phyloP scores from a whole-genome alignment of 2,329 filamentous ascomycete species.

The Neoascochyta sp. region DNA sequence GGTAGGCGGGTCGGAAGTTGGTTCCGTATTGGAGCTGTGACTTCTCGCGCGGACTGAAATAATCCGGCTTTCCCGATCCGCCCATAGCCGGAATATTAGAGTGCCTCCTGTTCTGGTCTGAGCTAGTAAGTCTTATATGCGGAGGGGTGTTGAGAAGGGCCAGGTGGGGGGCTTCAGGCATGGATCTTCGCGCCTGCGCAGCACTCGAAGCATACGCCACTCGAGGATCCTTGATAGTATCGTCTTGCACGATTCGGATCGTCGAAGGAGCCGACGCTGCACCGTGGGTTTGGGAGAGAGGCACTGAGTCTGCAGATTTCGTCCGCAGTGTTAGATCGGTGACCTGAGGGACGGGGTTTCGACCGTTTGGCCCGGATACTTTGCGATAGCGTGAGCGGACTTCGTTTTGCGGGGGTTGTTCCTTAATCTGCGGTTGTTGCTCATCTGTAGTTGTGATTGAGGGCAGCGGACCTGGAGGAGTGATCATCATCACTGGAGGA shows the following conservation, averaged over 20 bases:
- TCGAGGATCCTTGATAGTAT: constrained; percentile 1
- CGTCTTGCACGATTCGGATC: constrained; percentile 1
- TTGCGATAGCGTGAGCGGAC: constrained; percentile 14
- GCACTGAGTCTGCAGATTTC: no score
- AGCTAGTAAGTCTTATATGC: neutral
- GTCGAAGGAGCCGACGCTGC: neutral
- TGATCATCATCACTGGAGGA: constrained; percentile 21
- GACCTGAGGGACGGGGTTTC: neutral
- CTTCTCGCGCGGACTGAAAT: constrained; percentile 2
- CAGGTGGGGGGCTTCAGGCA: constrained; percentile 14
- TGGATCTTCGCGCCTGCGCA: constrained; percentile 5
- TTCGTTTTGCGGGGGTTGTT: neutral
- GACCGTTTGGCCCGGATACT: constrained; percentile 4
- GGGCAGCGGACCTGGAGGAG: constrained; percentile 11
- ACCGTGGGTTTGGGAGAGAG: neutral
- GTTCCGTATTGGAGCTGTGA: constrained; percentile 6
- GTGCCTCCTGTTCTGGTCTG: neutral
- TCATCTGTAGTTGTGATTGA: neutral
- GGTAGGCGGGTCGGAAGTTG: constrained; percentile 1
- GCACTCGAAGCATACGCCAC: constrained; percentile 1
- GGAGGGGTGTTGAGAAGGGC: constrained; percentile 1
- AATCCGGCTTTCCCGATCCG: constrained; percentile 1
- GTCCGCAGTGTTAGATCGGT: constrained; percentile 1
- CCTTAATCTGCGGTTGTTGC: neutral
- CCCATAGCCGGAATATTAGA: neutral